Conservation (phyloP, 306 rosid species). For the Coriaria nepalensis region DNA sequence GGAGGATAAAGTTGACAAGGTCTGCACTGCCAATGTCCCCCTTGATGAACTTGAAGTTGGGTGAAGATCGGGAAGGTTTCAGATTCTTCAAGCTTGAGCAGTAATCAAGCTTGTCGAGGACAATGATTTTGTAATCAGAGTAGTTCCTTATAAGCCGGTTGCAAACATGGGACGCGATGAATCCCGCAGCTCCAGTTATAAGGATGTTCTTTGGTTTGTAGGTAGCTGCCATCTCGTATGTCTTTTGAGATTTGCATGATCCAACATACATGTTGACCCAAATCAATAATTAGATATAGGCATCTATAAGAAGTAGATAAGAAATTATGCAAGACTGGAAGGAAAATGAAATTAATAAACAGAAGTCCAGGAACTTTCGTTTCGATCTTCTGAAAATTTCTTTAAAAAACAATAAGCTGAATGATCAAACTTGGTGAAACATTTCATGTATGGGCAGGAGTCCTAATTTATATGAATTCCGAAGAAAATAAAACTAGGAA, state of each 20-base stretch:
- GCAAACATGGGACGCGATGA: conserved; percentile 61
- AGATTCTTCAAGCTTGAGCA: conserved; percentile 48
- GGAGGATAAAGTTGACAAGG: conserved; percentile 38
- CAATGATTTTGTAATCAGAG: conserved; percentile 34
- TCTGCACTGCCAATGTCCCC: conserved; percentile 50
- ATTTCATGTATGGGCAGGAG: too few relatives aligned
- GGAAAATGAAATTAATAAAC: too few relatives aligned
- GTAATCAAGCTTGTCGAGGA: conserved; percentile 58
- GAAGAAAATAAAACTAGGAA: too few relatives aligned
- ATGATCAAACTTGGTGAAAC: too few relatives aligned
- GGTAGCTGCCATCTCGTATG: conserved; percentile 19
- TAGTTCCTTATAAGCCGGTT: conserved; percentile 35
- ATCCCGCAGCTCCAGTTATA: conserved; percentile 64
- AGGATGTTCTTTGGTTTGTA: conserved; percentile 45
- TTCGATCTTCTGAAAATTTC: too few relatives aligned
- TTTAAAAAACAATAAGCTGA: too few relatives aligned
- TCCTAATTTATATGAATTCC: too few relatives aligned
- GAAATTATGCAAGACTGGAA: too few relatives aligned
- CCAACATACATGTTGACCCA: background rate
- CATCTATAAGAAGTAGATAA: too few relatives aligned
- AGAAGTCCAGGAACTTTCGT: too few relatives aligned
- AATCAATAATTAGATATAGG: too few relatives aligned
- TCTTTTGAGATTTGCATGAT: conserved; percentile 12
- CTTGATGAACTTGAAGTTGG: conserved; percentile 41
- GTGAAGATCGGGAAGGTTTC: conserved; percentile 27